phyloP scores from a whole-genome alignment of 495 filamentous ascomycete species.

The Podospora pseudopauciseta region DNA sequence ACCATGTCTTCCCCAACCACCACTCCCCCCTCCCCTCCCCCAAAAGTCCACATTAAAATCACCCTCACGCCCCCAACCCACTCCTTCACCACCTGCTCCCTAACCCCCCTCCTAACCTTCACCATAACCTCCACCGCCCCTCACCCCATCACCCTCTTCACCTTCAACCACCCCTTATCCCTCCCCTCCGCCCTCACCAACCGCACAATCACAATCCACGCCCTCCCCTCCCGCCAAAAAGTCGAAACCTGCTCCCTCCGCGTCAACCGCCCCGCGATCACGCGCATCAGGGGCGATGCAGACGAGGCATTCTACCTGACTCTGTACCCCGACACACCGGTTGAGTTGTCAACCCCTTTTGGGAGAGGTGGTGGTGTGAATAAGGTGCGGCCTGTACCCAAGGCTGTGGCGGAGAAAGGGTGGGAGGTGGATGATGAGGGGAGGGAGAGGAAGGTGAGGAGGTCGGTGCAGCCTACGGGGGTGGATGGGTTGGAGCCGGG shows the following conservation, averaged over 20 bases:
- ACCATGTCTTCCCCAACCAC: background rate
- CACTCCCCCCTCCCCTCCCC: background rate
- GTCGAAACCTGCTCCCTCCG: background rate
- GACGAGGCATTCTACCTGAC: background rate
- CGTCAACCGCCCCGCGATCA: background rate
- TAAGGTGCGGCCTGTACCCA: background rate
- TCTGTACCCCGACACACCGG: background rate
- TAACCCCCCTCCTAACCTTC: background rate
- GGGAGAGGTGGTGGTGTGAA: background rate
- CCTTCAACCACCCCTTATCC: background rate
- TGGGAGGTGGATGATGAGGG: background rate
- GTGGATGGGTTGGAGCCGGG: constrained; percentile 1
- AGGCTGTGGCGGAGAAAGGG: background rate
- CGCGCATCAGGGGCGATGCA: background rate
- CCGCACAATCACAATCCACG: background rate
- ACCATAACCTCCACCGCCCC: background rate
- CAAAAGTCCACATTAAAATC: background rate
- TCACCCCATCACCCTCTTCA: background rate
- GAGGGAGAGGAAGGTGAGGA: background rate
- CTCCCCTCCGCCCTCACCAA: background rate
- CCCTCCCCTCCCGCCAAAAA: background rate
- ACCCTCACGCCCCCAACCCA: background rate
- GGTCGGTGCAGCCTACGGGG: background rate
- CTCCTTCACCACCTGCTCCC: background rate
- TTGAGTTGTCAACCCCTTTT: background rate